phyloP scores from a whole-genome alignment of 768 basidiomycete genomes.

The Serendipita vermifera region DNA sequence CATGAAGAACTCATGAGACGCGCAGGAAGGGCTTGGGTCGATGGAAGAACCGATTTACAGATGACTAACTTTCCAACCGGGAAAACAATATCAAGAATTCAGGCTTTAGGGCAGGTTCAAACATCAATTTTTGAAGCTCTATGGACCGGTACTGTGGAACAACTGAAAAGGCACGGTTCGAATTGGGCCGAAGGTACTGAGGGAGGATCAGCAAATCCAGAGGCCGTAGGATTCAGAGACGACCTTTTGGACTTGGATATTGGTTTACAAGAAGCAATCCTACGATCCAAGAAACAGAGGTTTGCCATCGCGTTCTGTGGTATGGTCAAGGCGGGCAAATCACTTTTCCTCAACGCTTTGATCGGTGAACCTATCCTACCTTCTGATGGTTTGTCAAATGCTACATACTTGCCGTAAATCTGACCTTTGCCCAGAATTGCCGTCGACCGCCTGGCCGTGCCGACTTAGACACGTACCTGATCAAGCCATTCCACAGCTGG shows the following conservation, averaged over 20 bases:
- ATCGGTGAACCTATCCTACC: neutral
- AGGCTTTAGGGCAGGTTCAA: neutral
- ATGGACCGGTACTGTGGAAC: neutral
- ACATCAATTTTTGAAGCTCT: neutral
- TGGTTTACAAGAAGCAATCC: neutral
- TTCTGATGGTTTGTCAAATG: neutral
- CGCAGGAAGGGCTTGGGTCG: neutral
- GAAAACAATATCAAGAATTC: neutral
- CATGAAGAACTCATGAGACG: neutral
- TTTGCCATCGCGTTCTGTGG: slow-evolving; percentile 7
- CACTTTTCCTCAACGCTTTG: neutral
- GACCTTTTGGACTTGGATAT: neutral
- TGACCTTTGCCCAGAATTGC: neutral
- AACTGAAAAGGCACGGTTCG: neutral
- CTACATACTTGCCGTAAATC: neutral
- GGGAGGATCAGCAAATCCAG: neutral
- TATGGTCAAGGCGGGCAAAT: neutral
- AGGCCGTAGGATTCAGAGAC: neutral
- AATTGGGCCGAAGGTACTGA: neutral
- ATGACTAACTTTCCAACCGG: neutral
- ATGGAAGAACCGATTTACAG: neutral
- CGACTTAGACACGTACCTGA: neutral
- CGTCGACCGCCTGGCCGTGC: slow-evolving; percentile 3
- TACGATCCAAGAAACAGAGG: neutral
- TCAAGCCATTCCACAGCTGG: neutral